Evolutionary conservation across 2,329 filamentous ascomycete genomes (phyloP).

Genomic region (Podosphaera aphanis): DNA sequence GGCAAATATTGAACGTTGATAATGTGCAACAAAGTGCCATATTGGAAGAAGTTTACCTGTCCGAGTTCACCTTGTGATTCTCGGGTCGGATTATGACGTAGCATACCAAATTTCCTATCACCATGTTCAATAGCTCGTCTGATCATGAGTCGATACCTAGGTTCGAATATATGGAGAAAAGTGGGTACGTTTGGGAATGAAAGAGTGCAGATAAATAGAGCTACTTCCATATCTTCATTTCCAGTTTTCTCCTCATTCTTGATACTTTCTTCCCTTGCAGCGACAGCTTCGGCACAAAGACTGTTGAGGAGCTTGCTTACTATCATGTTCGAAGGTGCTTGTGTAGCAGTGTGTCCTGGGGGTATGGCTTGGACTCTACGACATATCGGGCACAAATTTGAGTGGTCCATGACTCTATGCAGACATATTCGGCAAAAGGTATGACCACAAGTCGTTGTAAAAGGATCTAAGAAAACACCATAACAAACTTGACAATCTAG

Average conservation of each 20-base stretch:
- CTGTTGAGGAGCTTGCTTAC: constrained; percentile 38
- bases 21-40: constrained; percentile 60
- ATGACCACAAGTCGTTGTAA: constrained; percentile 71
- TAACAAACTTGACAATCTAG: constrained; percentile 82
- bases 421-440: constrained; percentile 72
- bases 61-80: constrained; percentile 28
- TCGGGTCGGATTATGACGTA: constrained; percentile 39
- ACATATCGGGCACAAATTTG: constrained; percentile 59
- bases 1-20: constrained; percentile 48
- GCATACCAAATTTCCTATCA: constrained; percentile 63
- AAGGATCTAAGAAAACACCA: constrained; percentile 53
- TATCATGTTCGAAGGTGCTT: constrained; percentile 33
- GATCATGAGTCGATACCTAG: constrained; percentile 79
- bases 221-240: constrained; percentile 33
- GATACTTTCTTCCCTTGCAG: constrained; percentile 27
- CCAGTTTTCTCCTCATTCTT: constrained; percentile 32
- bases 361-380: constrained; percentile 36
- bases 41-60: constrained; percentile 36
- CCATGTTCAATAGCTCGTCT: constrained; percentile 46
- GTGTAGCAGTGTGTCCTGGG: constrained; percentile 14
- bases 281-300: constrained; percentile 46
- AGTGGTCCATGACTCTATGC: constrained; percentile 52
- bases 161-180: constrained; percentile 78
- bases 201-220: constrained; percentile 63
- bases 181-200: constrained; percentile 66